phyloP scores from a whole-genome alignment of 331 rosid genomes.

The Pyracantha coccinea region DNA sequence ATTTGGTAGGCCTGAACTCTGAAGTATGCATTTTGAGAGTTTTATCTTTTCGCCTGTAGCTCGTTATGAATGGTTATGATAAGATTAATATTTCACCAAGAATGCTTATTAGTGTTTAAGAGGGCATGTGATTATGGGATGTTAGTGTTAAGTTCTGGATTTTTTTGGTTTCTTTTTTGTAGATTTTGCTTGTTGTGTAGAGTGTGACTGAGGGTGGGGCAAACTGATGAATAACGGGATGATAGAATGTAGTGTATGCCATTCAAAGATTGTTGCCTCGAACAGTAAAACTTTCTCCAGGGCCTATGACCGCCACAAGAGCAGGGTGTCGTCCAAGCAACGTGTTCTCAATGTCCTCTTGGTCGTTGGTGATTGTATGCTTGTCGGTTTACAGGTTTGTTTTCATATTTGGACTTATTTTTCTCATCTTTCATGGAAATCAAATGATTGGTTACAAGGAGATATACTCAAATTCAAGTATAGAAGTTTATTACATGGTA shows the following conservation, averaged over 20 bases:
- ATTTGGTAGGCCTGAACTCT: background rate
- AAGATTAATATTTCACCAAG: background rate
- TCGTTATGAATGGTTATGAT: background rate
- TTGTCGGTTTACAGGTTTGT: conserved; percentile 59
- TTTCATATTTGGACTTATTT: conserved; percentile 4
- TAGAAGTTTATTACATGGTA: background rate
- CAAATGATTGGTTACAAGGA: background rate
- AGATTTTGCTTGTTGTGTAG: conserved; percentile 41
- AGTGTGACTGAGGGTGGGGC: conserved; percentile 21
- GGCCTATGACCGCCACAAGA: conserved; percentile 86
- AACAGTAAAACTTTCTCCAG: conserved; percentile 47
- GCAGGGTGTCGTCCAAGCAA: conserved; percentile 70
- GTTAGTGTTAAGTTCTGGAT: background rate
- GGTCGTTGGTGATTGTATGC: conserved; percentile 94
- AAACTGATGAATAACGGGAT: conserved; percentile 57
- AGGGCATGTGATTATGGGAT: background rate
- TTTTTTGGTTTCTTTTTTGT: background rate
- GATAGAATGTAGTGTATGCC: conserved; percentile 93
- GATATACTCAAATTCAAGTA: background rate
- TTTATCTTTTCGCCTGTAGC: background rate
- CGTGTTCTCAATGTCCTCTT: conserved; percentile 64
- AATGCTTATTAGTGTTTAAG: background rate
- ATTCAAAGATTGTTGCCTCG: conserved; percentile 73
- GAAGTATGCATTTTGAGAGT: background rate
- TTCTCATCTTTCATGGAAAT: background rate